Evolutionary conservation across 1,284 basidiomycete genomes (phyloP), one percentile per base, ranked within the genome.

Genomic region (Ustilago cynodontis): DNA sequence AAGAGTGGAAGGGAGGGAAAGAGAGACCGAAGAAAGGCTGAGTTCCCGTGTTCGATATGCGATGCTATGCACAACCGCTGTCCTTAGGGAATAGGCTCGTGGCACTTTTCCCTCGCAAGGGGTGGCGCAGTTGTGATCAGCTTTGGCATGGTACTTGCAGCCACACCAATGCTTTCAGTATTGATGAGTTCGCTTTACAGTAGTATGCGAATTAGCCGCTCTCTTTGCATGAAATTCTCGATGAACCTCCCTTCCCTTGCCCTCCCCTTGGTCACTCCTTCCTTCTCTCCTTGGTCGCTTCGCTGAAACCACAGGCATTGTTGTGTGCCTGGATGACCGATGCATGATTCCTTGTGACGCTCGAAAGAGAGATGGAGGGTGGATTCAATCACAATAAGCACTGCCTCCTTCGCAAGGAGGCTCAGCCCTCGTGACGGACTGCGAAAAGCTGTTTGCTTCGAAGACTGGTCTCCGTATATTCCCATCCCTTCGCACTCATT

Each of bases 51-150:
- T 50, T 29, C 29, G 50, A 13, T 24, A 52, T 20, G 41, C 41
- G n/a, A 43, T 43, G 41, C 20, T 20, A 43, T 43, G 41, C 20
- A n/a, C 9, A 20, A 22, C n/a, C 20, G 41, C 41, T n/a, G 41
- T 43, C 41, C 11, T 22, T 33, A 11, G 11, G 41, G 41, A 28
- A 11, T 7, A 50, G 16, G 29, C 4, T 52, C 50, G 16, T 52
- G 18, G 47, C 31, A 11, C 6, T 20, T 52, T 52, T 43, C 43
- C 22, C 43, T 58, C 20, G 56, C 56, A 50, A 59, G 57, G 45
- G 57, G 47, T 59, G 57, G 47, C 33, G 57, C 47, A 59, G 5
- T 8, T 26, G 10, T 49, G 24, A 26, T 49, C 26, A 49, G 47
- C 47, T 26, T 49, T 49, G 47, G 47, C 47, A 49, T 49, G 47